Base-by-base conservation (phyloP, 2,329 filamentous ascomycete genomes). In the Penicillium capsulatum region DNA sequence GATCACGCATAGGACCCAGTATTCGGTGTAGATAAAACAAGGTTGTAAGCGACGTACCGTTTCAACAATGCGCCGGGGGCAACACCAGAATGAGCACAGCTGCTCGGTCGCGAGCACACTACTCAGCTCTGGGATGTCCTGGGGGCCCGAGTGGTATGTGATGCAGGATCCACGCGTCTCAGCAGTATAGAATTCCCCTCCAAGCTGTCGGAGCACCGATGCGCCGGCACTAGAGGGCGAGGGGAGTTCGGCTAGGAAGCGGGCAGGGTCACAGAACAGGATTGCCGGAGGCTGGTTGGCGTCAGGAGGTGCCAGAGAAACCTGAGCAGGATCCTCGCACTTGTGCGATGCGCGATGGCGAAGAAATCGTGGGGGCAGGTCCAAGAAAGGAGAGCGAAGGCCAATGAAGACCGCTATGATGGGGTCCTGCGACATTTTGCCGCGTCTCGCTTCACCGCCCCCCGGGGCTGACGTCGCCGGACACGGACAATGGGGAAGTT, bases 21-120 rank as follows among this genome's bases (percentile, higher is more conserved):
- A 29, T 28, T 39, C 20, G 17, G 32, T 28, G 15, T 14, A 34
- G 17, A 47, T 26, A 28, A 32, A 40, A 48, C 39, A 43, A 50
- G 35, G 43, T 32, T 45, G 22, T 34, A 39, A 50, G 51, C 50
- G 50, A 61, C 61, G 54, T 63, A 65, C 63, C 59, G 48, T 58
- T 51, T 55, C 46, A 58, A 53, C 54, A 63, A 63, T 64, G 62
- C 63, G 63, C 63, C 61, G 57, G 47, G 38, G 54, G 50, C 51
- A 45, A 57, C 51, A 48, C 47, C 40, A 44, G 54, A 50, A 44
- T 54, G 51, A 53, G 50, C 50, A 51, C 47, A 57, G 54, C 53
- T 60, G 57, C 54, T 57, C 60, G 60, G 59, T 55, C 61, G 55
- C 57, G 55, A 59, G 53, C 50, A 53, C 48, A 47, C 53, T 48